phyloP scores from a whole-genome alignment of 257 asterid species.

The Nicotiana obtusifolia region DNA sequence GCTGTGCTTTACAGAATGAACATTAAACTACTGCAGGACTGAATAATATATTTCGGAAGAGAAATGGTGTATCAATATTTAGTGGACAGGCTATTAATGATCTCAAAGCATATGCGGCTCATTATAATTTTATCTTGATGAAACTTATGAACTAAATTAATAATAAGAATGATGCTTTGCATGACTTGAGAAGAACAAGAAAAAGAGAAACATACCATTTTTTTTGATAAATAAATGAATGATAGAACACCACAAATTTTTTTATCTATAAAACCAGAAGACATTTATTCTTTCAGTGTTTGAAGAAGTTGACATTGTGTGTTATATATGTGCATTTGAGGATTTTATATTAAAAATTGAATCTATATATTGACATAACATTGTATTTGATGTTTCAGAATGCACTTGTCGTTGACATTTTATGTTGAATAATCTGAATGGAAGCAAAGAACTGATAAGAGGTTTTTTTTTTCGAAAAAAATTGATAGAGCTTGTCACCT shows the following conservation, averaged over 20 bases:
- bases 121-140: background rate
- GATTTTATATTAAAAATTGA: background rate
- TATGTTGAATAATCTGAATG: background rate
- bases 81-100: background rate
- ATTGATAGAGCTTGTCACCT: background rate
- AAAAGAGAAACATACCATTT: background rate
- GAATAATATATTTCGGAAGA: background rate
- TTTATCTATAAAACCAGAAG: background rate
- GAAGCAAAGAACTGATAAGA: background rate
- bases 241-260: background rate
- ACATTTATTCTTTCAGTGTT: background rate
- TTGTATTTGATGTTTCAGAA: constrained; percentile 2
- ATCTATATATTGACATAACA: background rate
- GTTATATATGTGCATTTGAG: background rate
- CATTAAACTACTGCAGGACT: background rate
- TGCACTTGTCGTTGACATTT: constrained; percentile 1
- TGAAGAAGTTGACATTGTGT: background rate
- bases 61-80: background rate
- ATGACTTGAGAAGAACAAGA: background rate
- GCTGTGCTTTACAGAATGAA: background rate
- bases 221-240: constrained; percentile 1
- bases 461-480: background rate
- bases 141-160: background rate
- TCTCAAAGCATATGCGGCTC: background rate
- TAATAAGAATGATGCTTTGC: background rate